Conservation (phyloP, 1,284 basidiomycete species). For the Cystobasidium slooffiae region DNA sequence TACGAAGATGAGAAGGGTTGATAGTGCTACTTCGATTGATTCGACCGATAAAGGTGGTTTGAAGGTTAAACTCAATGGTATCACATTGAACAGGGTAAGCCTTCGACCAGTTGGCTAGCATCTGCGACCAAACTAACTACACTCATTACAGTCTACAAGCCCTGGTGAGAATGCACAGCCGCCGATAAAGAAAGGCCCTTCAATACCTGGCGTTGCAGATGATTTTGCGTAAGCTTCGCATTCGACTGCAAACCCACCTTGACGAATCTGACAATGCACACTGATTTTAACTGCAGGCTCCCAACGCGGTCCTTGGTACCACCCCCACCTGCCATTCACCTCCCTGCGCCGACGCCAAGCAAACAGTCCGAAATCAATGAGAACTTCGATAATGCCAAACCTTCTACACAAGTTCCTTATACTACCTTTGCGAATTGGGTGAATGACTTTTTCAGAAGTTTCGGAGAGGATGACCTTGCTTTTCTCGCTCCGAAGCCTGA, state of each 20-base stretch:
- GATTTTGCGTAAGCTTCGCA: slow-evolving; percentile 35
- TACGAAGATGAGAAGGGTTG: slow-evolving; percentile 30
- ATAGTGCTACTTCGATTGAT: slow-evolving; percentile 32
- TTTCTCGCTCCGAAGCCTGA: slow-evolving; percentile 73
- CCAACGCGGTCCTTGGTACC: slow-evolving; percentile 33
- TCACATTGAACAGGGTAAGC: slow-evolving; percentile 32
- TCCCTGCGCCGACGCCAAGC: slow-evolving; percentile 26
- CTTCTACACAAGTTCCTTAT: slow-evolving; percentile 42
- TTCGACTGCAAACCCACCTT: neutral
- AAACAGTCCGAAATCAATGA: slow-evolving; percentile 38
- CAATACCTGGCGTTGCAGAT: slow-evolving; percentile 40
- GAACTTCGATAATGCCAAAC: slow-evolving; percentile 41
- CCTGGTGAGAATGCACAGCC: slow-evolving; percentile 15
- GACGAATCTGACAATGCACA: neutral
- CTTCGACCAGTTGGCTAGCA: neutral
- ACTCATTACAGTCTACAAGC: slow-evolving; percentile 5
- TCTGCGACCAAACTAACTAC: no score
- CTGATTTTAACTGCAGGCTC: slow-evolving; percentile 2
- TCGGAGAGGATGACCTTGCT: slow-evolving; percentile 88
- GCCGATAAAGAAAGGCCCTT: slow-evolving; percentile 21
- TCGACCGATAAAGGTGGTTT: slow-evolving; percentile 15
- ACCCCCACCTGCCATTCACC: slow-evolving; percentile 11
- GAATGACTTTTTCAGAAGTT: slow-evolving; percentile 80
- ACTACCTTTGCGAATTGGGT: slow-evolving; percentile 78
- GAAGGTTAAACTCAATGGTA: slow-evolving; percentile 29